Evolutionary conservation across 2,329 filamentous ascomycete species (phyloP).

Genomic region (Venturia effusa): DNA sequence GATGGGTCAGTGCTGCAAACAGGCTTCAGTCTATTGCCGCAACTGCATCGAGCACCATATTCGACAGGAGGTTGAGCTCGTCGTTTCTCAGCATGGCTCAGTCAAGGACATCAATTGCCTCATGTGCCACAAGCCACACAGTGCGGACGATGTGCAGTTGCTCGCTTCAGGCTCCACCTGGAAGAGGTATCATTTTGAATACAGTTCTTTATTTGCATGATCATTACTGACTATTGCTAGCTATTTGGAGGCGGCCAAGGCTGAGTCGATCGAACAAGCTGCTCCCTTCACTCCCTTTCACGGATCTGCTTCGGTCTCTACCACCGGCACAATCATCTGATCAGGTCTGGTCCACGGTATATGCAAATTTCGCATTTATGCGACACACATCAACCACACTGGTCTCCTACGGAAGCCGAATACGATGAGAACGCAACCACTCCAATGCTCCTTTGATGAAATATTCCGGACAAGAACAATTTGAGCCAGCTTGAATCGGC

Average conservation of each 20-base stretch:
- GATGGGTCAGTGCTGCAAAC: neutral
- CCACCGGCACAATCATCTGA: neutral
- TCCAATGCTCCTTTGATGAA: neutral
- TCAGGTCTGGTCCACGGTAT: neutral
- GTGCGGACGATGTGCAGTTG: neutral
- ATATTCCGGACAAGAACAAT: neutral
- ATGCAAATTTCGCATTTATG: too few species aligned
- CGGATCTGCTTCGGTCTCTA: neutral
- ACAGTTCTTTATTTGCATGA: neutral
- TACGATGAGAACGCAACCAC: neutral
- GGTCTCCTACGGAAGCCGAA: too few species aligned
- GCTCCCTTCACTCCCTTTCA: neutral
- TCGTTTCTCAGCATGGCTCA: neutral
- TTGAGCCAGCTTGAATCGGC: too few species aligned
- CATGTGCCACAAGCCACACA: neutral
- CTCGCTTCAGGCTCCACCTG: neutral
- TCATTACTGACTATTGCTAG: neutral
- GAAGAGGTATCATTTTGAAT: neutral
- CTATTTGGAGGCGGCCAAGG: neutral
- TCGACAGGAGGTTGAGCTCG: neutral
- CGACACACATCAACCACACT: too few species aligned
- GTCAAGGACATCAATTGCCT: neutral
- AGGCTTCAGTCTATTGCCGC: neutral
- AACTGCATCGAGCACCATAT: neutral
- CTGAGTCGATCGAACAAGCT: neutral